phyloP scores from a whole-genome alignment of 352 stramenopile genomes.

The Pythium aristosporum region DNA sequence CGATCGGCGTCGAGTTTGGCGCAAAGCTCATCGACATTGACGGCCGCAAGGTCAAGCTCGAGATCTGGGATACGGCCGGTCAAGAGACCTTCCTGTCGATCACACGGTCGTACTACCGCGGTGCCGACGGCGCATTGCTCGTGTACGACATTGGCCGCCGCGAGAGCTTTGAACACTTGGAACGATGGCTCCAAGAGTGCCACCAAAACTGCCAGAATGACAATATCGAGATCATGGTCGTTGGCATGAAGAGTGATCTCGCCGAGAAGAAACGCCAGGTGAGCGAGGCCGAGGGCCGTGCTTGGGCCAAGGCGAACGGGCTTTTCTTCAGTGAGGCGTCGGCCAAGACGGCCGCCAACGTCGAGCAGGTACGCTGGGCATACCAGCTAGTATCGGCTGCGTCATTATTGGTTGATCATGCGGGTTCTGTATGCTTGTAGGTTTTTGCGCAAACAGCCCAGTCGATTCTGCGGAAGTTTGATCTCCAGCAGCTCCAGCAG shows the following conservation, averaged over 20 bases:
- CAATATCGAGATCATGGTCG: conserved; percentile 82
- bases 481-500: conserved; percentile 66
- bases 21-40: conserved; percentile 86
- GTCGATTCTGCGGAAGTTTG: conserved; percentile 78
- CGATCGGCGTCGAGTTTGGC: conserved; percentile 91
- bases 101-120: conserved; percentile 88
- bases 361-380: conserved; percentile 53
- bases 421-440: conserved; percentile 37
- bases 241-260: conserved; percentile 85
- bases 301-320: conserved; percentile 55
- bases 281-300: conserved; percentile 60
- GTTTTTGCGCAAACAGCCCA: conserved; percentile 67
- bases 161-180: conserved; percentile 79
- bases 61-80: conserved; percentile 92
- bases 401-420: background rate
- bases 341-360: conserved; percentile 78
- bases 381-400: background rate
- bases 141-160: conserved; percentile 84
- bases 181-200: conserved; percentile 79
- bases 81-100: conserved; percentile 91
- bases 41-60: conserved; percentile 84
- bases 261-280: conserved; percentile 54
- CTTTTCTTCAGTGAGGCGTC: conserved; percentile 87
- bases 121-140: conserved; percentile 82
- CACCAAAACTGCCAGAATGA: conserved; percentile 86